phyloP scores from a whole-genome alignment of 1,284 basidiomycete species.

The Ustilago loliicola region DNA sequence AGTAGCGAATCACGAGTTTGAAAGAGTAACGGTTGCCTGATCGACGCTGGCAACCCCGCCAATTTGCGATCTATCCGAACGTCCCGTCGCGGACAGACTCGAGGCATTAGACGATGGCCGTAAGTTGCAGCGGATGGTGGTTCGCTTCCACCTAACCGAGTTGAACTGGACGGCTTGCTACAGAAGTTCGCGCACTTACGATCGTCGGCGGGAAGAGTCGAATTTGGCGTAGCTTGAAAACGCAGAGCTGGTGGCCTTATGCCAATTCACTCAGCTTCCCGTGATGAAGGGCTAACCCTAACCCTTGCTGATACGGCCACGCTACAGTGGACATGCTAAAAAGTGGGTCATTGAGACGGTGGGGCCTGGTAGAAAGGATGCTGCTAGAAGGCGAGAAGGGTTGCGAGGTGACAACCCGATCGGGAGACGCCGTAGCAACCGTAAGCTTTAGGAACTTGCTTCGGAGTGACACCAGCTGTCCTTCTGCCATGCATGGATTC shows the following conservation, averaged over 20 bases:
- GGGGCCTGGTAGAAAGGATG: too few species aligned
- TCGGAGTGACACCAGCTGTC: too few species aligned
- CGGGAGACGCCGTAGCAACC: too few species aligned
- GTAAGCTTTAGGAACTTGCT: too few species aligned
- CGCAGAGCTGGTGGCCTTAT: background rate
- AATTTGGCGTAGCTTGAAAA: background rate
- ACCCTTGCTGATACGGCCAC: too few species aligned
- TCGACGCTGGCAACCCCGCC: background rate
- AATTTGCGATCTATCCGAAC: background rate
- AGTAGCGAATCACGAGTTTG: too few species aligned
- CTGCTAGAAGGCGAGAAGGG: too few species aligned
- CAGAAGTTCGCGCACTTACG: background rate
- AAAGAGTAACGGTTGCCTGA: background rate
- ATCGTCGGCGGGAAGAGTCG: background rate
- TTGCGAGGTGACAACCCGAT: too few species aligned
- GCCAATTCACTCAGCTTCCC: background rate
- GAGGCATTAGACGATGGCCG: background rate
- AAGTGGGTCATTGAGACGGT: too few species aligned
- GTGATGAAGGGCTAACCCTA: background rate
- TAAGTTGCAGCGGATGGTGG: constrained; percentile 2
- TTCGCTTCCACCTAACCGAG: background rate
- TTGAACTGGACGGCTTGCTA: background rate
- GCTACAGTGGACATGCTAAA: background rate
- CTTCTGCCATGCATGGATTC: too few species aligned
- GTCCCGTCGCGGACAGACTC: background rate